Base-by-base conservation (phyloP, 2,329 filamentous ascomycete genomes). In the Alternaria atra region DNA sequence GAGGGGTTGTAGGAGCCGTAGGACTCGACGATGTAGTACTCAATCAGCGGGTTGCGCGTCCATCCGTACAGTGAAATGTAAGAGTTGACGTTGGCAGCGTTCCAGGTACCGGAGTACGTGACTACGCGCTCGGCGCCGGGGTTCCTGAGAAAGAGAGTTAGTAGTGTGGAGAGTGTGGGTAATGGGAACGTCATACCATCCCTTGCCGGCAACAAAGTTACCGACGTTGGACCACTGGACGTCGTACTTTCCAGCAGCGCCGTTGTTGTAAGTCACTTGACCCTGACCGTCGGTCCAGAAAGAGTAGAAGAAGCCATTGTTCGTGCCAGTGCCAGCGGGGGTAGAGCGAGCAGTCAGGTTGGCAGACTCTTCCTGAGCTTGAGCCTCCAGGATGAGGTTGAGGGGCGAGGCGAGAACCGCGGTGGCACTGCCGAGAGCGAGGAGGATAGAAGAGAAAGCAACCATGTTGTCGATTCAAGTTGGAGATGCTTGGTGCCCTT, bases 31-130 rank as follows among this genome's bases (percentile, higher is more conserved):
- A 88, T 83, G 77, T 87, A 87, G 78, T 87, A 87, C 66, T 87
- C 86, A 70, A 87, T 79, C n/a, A 86, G 75, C 0, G 84, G 84
- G 71, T 80, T 81, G 17, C 72, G 77, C 2, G 83, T 85, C 85
- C 86, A 88, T 46, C 86, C 86, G 69, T 88, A 88, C n/a, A 88
- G 73, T 13, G 85, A 76, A 15, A 89, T 80, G 71, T 87, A 87
- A 23, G 71, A 71, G 78, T 86, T 85, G 63, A 83, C 83, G 57
- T 77, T 79, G 55, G 82, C 80, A 2, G 60, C 72, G 58, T 71
- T 78, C 79, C 81, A 86, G 37, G 74, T 77, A 40, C 81, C 84
- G 12, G 74, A 78, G 79, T 84, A 86, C 62, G 75, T 81, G 71
- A 87, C 84, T 54, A 76, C 79, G 61, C 84, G 85, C 70, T 59